Base-by-base conservation (phyloP, 768 basidiomycete genomes). In the Terana coerulea region DNA sequence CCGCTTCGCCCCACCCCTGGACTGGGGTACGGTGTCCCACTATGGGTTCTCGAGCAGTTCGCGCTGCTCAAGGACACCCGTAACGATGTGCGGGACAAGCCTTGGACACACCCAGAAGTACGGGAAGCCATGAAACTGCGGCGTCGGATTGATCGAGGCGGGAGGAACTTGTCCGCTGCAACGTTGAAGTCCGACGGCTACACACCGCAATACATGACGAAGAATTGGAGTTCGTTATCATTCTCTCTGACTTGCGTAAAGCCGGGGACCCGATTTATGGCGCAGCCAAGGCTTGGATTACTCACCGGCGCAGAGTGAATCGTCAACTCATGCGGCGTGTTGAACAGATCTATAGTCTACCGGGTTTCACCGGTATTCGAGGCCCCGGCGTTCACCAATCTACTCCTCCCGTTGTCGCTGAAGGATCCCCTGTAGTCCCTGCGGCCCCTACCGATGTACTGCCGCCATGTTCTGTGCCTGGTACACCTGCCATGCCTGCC, bases 11-110 rank as follows among this genome's bases (percentile, higher is more conserved):
- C 62, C 4, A 41, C 56, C 2, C 46, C 70, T 2, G 63, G 64
- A 17, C 66, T 59, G 63, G 28, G 43, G 4, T 26, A 54, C 26
- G 61, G 70, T 5, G 53, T 60, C 0, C 56, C 67, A n/a, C 67
- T 61, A 45, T 37, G 33, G 3, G 69, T 67, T 31, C 42, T 72
- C 0, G 62, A 63, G 9, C 61, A 72, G 33, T 67, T 71, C 44
- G 44, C 55, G 15, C 56, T 72, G 9, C 61, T 71, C 2, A 52
- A 51, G 8, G 58, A 67, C 36, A 58, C 64, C 0, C 51, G 59
- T 3, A 26, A 57, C n/a, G 62, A 69, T 19, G 49, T 70, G 17
- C 50, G 26, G 4, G 29, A 59, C 2, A 60, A 58, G 44, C 59
- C 53, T 2, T 72, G 70, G 69, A 55, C 58, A 0, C 21, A 58